These are phyloP conservation scores for Collariella sp. DNA, from an alignment of 495 filamentous ascomycete genomes.

Conservation along the genomic window DNA sequence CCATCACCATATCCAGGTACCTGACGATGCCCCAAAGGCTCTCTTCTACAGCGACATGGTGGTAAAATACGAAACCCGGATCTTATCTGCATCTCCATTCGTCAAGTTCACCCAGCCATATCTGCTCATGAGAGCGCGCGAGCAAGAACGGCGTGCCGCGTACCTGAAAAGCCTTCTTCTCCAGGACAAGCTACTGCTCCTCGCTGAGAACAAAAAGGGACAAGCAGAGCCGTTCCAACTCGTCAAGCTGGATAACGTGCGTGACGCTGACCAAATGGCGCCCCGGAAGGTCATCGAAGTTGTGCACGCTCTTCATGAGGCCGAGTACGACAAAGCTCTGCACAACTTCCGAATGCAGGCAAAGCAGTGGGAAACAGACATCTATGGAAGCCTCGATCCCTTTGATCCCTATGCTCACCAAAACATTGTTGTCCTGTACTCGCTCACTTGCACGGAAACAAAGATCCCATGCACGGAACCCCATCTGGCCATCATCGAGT, in stretches of 20 bases:
- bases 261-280: conserved; percentile 63
- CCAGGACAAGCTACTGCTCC: conserved; percentile 55
- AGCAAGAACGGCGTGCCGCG: conserved; percentile 73
- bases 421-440: conserved; percentile 90
- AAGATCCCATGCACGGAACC: conserved; percentile 90
- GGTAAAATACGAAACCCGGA: conserved; percentile 78
- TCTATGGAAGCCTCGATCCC: conserved; percentile 69
- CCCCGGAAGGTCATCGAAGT: conserved; percentile 86
- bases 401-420: conserved; percentile 94
- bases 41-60: conserved; percentile 93
- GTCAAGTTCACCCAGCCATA: conserved; percentile 93
- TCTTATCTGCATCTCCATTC: conserved; percentile 93
- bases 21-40: conserved; percentile 80
- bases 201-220: conserved; percentile 48
- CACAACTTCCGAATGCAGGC: conserved; percentile 94
- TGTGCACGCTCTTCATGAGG: conserved; percentile 85
- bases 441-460: conserved; percentile 80
- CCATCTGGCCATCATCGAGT: conserved; percentile 73
- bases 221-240: conserved; percentile 69
- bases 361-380: conserved; percentile 88
- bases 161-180: conserved; percentile 77
- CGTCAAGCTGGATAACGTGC: conserved; percentile 91
- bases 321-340: conserved; percentile 90
- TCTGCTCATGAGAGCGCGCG: conserved; percentile 80
- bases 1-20: conserved; percentile 46